Evolutionary conservation across 768 basidiomycete species (phyloP).

Genomic region (Lyophyllum shimeji): DNA sequence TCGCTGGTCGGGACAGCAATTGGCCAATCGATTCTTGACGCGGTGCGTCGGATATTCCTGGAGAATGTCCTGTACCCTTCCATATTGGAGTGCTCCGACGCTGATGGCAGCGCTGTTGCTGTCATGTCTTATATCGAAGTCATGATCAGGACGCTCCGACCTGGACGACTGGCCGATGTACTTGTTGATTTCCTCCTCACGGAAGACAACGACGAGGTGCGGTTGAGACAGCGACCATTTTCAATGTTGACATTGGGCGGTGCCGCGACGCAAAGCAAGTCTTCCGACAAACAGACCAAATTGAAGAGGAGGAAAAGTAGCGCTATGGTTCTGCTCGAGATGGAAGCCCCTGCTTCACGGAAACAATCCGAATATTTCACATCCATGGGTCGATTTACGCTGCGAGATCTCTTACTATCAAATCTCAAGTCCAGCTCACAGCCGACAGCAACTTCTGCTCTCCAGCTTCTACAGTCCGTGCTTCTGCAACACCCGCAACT

Average conservation of each 20-base stretch:
- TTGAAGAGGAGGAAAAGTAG: constrained; percentile 74
- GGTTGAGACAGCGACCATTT: constrained; percentile 38
- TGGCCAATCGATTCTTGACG: constrained; percentile 78
- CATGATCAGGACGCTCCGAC: constrained; percentile 73
- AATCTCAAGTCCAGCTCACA: constrained; percentile 72
- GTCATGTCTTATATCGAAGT: constrained; percentile 95
- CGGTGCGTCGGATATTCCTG: constrained; percentile 83
- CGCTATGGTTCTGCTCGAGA: constrained; percentile 87
- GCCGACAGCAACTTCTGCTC: constrained; percentile 68
- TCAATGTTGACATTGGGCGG: constrained; percentile 46
- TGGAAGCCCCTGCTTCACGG: constrained; percentile 74
- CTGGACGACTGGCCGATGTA: constrained; percentile 66
- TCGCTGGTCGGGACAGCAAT: constrained; percentile 76
- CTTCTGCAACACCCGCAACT: constrained; percentile 66
- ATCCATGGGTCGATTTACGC: constrained; percentile 83
- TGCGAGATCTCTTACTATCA: constrained; percentile 84
- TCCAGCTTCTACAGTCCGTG: constrained; percentile 80
- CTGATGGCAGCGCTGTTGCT: constrained; percentile 93
- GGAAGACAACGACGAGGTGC: constrained; percentile 76
- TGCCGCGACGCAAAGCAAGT: constrained; percentile 31
- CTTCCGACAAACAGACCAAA: constrained; percentile 43
- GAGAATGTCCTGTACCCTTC: constrained; percentile 94
- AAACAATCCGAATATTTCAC: constrained; percentile 82
- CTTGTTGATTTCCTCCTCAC: constrained; percentile 80
- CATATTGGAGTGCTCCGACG: constrained; percentile 87